phyloP scores from a whole-genome alignment of 345 rosid species.

The Arabidopsis arenosa region DNA sequence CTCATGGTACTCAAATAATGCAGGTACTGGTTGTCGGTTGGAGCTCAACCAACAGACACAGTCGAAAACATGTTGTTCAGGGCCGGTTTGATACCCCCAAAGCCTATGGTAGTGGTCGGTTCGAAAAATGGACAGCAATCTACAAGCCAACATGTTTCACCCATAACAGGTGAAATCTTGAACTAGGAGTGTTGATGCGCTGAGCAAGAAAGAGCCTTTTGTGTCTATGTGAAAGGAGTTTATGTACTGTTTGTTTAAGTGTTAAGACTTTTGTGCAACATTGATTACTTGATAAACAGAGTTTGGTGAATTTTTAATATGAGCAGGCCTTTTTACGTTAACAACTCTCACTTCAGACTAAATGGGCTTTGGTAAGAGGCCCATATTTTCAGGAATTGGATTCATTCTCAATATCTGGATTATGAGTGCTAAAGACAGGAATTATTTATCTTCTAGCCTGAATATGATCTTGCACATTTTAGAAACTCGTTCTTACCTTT shows the following conservation, averaged over 20 bases:
- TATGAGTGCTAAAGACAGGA: constrained; percentile 2
- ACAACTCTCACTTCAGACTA: neutral
- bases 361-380: constrained; percentile 24
- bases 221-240: neutral
- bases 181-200: constrained; percentile 33
- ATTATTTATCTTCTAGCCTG: neutral
- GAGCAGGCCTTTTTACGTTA: neutral
- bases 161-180: constrained; percentile 71
- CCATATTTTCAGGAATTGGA: neutral
- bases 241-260: constrained; percentile 14
- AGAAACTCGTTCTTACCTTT: neutral
- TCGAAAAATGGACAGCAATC: constrained; percentile 70
- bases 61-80: constrained; percentile 78
- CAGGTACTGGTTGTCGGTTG: constrained; percentile 97
- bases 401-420: neutral
- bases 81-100: constrained; percentile 83
- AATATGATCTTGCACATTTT: neutral
- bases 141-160: constrained; percentile 64
- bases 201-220: constrained; percentile 10
- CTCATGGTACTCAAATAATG: neutral
- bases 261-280: neutral
- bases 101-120: constrained; percentile 72
- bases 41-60: constrained; percentile 91
- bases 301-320: constrained; percentile 23
- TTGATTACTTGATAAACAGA: neutral